Base-by-base conservation (phyloP, 1,284 basidiomycete species). In the Sparassis latifolia region DNA sequence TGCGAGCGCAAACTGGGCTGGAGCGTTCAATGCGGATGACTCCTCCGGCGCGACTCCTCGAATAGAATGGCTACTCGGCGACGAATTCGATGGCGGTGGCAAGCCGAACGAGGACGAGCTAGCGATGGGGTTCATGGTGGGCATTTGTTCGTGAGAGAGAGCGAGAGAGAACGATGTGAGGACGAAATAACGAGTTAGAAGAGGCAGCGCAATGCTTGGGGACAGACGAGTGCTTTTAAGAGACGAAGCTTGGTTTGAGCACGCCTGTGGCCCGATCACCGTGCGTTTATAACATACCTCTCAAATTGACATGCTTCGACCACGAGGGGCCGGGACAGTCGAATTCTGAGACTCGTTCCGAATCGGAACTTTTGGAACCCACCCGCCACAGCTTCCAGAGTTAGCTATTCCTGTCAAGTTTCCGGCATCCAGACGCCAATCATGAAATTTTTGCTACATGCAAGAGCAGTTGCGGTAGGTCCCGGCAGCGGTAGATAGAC, bases 1-100 rank as follows among this genome's bases (percentile, higher is more conserved):
- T 29, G 67, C 69, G 47, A 71, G 62, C 35, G 69, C 69, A 46
- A 71, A 71, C 28, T 53, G 49, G 33, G 49, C 53, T 35, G 52
- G 50, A 29, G n/a, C 10, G 4, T 29, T 28, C 10, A 7, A 39
- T 28, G 12, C 27, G 40, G 27, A 12, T 28, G 44, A 28, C 39
- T 6, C 28, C n/a, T 39, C 10, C 3, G 37, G 32, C 29, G 30
- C 20, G 43, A 44, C 42, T 12, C 20, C 7, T 44, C 5, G 28
- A 7, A 38, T 38, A 20, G 20, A 20, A 20, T 20, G 20, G 20
- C 20, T 20, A 20, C 20, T 20, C 20, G 20, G 20, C 20, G 20
- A 20, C 28, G n/a, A 35, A 7, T 33, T 30, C n/a, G 28, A 41
- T 38, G 39, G 35, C 29, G 35, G 41, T 28, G 47, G 5, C 10